These are phyloP conservation scores for Diospyros lotus DNA, from an alignment of 148 eudicot species.

Conservation along the genomic window DNA sequence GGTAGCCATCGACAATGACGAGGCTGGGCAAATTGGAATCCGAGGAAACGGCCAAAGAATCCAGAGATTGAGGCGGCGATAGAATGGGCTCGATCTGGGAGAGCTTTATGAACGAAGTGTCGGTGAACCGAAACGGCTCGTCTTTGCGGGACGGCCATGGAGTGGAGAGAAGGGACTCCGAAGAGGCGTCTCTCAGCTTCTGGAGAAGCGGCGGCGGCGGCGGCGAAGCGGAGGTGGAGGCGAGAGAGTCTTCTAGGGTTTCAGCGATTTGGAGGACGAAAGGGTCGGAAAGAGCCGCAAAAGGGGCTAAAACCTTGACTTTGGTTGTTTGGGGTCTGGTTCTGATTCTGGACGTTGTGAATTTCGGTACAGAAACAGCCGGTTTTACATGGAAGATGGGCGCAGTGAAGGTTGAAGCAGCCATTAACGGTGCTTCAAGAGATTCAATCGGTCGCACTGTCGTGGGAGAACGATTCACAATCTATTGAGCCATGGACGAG, in stretches of 20 bases:
- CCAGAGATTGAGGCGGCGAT: constrained; percentile 27
- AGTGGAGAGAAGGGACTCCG: constrained; percentile 68
- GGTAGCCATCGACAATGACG: constrained; percentile 68
- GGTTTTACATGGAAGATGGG: constrained; percentile 12
- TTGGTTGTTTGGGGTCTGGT: constrained; percentile 15
- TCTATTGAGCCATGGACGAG: too few relatives aligned
- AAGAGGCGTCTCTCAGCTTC: constrained; percentile 62
- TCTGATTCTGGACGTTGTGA: constrained; percentile 12
- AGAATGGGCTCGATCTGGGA: constrained; percentile 54
- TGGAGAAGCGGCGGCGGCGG: constrained; percentile 52
- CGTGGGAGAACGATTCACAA: too few relatives aligned
- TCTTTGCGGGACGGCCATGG: constrained; percentile 87
- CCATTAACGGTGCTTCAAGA: constrained; percentile 15
- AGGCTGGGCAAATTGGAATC: constrained; percentile 61
- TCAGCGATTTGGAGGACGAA: constrained; percentile 90
- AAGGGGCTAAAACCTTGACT: constrained; percentile 12
- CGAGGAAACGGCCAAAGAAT: constrained; percentile 10
- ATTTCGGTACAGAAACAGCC: constrained; percentile 8
- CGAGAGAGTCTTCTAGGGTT: constrained; percentile 76
- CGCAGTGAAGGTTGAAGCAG: constrained; percentile 22
- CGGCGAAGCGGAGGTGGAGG: constrained; percentile 27
- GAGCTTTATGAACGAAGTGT: constrained; percentile 67
- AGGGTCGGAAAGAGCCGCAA: constrained; percentile 71
- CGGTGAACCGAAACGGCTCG: constrained; percentile 83
- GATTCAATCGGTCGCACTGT: too few relatives aligned